Percentiles rank a stretch among this genome's conserved stretches.
phyloP scores from a whole-genome alignment of 805 yeast genomes.

The Clavispora vitiphila region DNA sequence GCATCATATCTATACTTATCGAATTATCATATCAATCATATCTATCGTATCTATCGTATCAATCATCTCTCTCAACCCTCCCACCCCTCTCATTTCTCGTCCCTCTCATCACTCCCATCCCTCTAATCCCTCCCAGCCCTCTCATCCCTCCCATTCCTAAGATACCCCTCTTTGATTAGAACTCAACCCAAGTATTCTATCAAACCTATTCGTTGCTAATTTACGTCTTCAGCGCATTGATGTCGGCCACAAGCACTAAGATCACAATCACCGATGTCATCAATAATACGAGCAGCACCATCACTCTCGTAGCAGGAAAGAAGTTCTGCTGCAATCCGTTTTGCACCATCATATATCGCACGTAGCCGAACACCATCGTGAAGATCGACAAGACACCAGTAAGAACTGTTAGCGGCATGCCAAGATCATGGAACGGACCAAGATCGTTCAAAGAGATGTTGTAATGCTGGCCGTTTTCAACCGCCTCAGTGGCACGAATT shows the following conservation, averaged over 20 bases:
- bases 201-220: too few relatives aligned
- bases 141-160: too few relatives aligned
- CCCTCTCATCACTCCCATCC: too few relatives aligned
- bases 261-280: slow-evolving; percentile 5
- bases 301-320: slow-evolving; percentile 11
- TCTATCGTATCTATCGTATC: too few relatives aligned
- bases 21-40: too few relatives aligned
- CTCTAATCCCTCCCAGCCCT: too few relatives aligned
- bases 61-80: too few relatives aligned
- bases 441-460: background rate
- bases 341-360: slow-evolving; percentile 10
- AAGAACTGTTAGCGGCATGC: slow-evolving; percentile 10
- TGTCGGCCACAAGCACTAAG: slow-evolving; percentile 9
- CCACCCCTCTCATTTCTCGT: too few relatives aligned
- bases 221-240: background rate
- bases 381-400: slow-evolving; percentile 6
- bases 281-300: slow-evolving; percentile 5
- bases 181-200: too few relatives aligned
- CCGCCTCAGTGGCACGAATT: slow-evolving; percentile 10
- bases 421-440: background rate
- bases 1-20: too few relatives aligned
- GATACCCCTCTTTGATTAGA: too few relatives aligned
- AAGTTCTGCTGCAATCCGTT: slow-evolving; percentile 5
- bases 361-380: slow-evolving; percentile 5
- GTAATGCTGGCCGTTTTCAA: background rate